phyloP scores from a whole-genome alignment of 148 eudicot species.

The Rhododendron griersonianum region DNA sequence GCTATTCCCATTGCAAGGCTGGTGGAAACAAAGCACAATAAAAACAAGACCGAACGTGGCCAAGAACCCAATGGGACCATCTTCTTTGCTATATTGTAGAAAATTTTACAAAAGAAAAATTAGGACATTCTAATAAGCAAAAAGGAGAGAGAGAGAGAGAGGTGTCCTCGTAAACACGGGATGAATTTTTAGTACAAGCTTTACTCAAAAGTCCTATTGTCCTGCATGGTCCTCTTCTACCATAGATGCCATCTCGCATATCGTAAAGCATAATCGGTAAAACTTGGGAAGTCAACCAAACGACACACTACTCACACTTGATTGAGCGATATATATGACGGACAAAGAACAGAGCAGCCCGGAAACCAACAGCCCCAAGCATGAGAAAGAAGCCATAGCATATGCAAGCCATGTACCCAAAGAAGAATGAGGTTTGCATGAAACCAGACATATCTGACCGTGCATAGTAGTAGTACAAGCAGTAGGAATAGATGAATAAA shows the following conservation, averaged over 20 bases:
- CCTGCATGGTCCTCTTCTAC: slow-evolving; percentile 6
- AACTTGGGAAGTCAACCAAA: neutral
- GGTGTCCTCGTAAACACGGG: neutral
- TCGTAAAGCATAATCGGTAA: neutral
- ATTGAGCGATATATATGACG: slow-evolving; percentile 42
- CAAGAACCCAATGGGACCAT: neutral
- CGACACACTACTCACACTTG: slow-evolving; percentile 26
- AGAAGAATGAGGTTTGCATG: slow-evolving; percentile 45
- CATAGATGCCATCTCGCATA: neutral
- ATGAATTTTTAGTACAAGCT: slow-evolving; percentile 6
- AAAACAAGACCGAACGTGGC: neutral
- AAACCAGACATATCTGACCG: slow-evolving; percentile 41
- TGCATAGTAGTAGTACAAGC: slow-evolving; percentile 37
- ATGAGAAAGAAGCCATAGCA: slow-evolving; percentile 45
- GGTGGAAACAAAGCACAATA: neutral
- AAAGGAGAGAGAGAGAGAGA: neutral
- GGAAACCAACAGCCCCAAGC: slow-evolving; percentile 43
- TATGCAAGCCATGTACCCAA: slow-evolving; percentile 43
- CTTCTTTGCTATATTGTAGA: neutral
- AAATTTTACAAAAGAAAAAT: neutral
- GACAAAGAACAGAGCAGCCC: slow-evolving; percentile 39
- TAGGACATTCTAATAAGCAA: neutral
- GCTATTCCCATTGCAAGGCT: neutral
- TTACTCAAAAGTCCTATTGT: slow-evolving; percentile 1
- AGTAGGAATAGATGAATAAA: slow-evolving; percentile 35